Evolutionary conservation across 2,329 filamentous ascomycete genomes (phyloP).

Genomic region (Sporothrix pseudoabietina): DNA sequence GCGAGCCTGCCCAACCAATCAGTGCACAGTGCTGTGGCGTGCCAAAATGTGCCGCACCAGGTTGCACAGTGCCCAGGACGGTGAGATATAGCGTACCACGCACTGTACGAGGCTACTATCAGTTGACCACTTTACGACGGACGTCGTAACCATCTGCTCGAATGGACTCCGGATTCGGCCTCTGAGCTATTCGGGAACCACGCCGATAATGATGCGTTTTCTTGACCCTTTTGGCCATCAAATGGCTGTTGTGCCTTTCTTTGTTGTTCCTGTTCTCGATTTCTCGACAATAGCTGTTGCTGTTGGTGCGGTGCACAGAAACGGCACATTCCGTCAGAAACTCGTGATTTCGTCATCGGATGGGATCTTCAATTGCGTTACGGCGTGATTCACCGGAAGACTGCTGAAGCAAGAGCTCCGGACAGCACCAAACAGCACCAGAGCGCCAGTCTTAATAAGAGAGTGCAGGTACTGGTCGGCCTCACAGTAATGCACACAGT

Average conservation of each 20-base stretch:
- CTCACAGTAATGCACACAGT: conserved; percentile 19
- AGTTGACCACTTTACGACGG: conserved; percentile 6
- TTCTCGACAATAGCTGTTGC: neutral
- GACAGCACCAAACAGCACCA: neutral
- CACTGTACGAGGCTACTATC: neutral
- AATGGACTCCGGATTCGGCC: conserved; percentile 14
- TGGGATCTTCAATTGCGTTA: neutral
- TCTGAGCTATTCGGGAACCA: conserved; percentile 1
- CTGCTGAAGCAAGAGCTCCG: neutral
- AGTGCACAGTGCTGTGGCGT: conserved; percentile 19
- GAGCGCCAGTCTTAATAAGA: neutral
- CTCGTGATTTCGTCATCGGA: conserved; percentile 19
- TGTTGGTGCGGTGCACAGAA: neutral
- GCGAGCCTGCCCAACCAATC: conserved; percentile 2
- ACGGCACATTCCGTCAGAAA: neutral
- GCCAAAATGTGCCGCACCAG: neutral
- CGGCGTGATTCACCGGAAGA: neutral
- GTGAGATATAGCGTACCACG: neutral
- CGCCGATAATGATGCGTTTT: conserved; percentile 8
- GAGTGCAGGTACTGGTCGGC: neutral
- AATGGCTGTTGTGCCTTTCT: neutral
- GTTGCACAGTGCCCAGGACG: neutral
- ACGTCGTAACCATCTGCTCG: neutral
- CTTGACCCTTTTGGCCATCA: neutral
- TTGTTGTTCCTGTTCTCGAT: neutral